A percentile compares a stretch with the other conserved stretches of the same genome.
These are phyloP conservation scores for Fusarium sp. DNA, from an alignment of 2,329 filamentous ascomycete species.

Conservation along the genomic window DNA sequence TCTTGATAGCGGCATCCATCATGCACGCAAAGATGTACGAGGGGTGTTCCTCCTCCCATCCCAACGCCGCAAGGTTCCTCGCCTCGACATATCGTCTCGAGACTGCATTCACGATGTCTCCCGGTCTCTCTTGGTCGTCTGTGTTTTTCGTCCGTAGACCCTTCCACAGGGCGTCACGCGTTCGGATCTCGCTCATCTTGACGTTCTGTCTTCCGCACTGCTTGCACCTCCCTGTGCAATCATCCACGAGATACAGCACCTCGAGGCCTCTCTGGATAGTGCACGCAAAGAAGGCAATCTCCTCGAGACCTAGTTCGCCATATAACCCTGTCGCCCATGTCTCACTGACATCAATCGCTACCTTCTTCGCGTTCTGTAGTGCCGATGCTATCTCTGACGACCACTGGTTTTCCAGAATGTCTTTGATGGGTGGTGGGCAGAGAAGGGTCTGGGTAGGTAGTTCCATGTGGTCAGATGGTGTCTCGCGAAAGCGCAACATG, in stretches of 20 bases:
- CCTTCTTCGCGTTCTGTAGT: constrained; percentile 41
- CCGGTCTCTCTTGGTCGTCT: constrained; percentile 30
- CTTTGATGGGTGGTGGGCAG: constrained; percentile 44
- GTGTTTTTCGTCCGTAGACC: constrained; percentile 36
- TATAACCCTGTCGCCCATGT: constrained; percentile 42
- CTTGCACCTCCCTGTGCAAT: constrained; percentile 46
- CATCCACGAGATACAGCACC: constrained; percentile 52
- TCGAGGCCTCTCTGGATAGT: constrained; percentile 49
- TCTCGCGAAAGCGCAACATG: constrained; percentile 48
- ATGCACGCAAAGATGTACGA: constrained; percentile 50
- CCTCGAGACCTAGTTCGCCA: constrained; percentile 45
- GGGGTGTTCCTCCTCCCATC: constrained; percentile 50
- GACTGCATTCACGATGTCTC: constrained; percentile 51
- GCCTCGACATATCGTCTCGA: constrained; percentile 52
- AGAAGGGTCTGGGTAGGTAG: constrained; percentile 30
- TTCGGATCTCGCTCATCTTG: constrained; percentile 32
- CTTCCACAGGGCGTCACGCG: constrained; percentile 41
- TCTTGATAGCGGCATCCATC: constrained; percentile 49
- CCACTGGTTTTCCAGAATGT: constrained; percentile 48
- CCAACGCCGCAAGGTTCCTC: constrained; percentile 50
- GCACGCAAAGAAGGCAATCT: constrained; percentile 49
- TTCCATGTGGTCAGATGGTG: constrained; percentile 18
- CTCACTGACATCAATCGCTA: constrained; percentile 51
- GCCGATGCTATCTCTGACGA: constrained; percentile 47
- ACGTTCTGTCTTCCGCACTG: constrained; percentile 33